Base-by-base conservation (phyloP, 441 rosid genomes). In the Pelargonium fulgidum region DNA sequence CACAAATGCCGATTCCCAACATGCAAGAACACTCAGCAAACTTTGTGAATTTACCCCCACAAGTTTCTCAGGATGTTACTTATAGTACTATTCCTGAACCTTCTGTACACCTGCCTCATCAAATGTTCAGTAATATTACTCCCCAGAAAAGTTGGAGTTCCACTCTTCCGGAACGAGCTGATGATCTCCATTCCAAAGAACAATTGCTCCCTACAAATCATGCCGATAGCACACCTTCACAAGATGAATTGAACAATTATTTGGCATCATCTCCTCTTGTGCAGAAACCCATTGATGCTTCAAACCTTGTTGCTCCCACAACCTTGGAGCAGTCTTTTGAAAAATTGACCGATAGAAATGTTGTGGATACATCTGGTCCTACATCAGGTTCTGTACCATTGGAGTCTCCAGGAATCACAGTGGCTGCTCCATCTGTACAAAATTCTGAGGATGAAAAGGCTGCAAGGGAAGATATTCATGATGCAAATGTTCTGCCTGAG, bases 31-130 rank as follows among this genome's bases (percentile, higher is more conserved):
- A 11, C 45, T 67, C 71, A 52, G 12, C 75, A 72, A 85, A 77
- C 76, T 71, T 76, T 61, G 66, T 76, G 72, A 86, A 78, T 81
- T 67, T 81, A 65, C 82, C 84, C 74, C 69, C 77, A 20, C 83
- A 81, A 70, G 78, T 68, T 69, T 52, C 81, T 7, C 83, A 70
- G 62, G 86, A 79, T 77, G 72, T 65, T 58, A 74, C 74, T 74
- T 76, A 76, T 69, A 73, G 69, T 77, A 74, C 81, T 76, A 73
- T 71, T 75, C 66, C 89, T 6, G 87, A 81, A 62, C 68, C 81
- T 42, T 64, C 85, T 62, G 68, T 78, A 64, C 83, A 73, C 72
- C 74, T 87, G 73, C 91, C 90, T 16, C 87, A 84, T 61, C 91
- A 89, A 77, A 74, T 85, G 70, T 68, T 84, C 77, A 86, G 79